A percentile compares a stretch with the other conserved stretches of the same genome.
Conservation (phyloP, 1,284 basidiomycete genomes). For the Melanopsichium pennsylvanicum region DNA sequence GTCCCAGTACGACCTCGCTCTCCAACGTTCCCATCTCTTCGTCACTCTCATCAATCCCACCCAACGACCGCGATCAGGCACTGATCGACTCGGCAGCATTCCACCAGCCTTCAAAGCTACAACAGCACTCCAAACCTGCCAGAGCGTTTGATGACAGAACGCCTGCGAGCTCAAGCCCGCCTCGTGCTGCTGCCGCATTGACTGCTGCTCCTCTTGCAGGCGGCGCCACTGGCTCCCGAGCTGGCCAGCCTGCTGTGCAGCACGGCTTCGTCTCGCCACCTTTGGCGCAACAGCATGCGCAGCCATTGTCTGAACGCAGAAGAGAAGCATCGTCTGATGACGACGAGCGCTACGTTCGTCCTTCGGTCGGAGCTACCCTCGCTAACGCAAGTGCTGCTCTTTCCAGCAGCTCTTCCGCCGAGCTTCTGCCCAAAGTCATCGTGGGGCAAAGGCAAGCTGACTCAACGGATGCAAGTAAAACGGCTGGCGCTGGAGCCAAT, state of each 20-base stretch:
- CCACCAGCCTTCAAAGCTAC: slow-evolving; percentile 39
- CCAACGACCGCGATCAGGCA: slow-evolving; percentile 44
- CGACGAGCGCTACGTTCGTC: slow-evolving; percentile 25
- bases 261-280: slow-evolving; percentile 25
- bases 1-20: slow-evolving; percentile 21
- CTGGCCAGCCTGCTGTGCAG: slow-evolving; percentile 15
- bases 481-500: slow-evolving; percentile 7
- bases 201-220: slow-evolving; percentile 2
- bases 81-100: slow-evolving; percentile 42
- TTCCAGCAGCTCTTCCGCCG: slow-evolving; percentile 44
- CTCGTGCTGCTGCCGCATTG: slow-evolving; percentile 13
- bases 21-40: slow-evolving; percentile 36
- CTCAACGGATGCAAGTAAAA: slow-evolving; percentile 1
- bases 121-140: slow-evolving; percentile 27
- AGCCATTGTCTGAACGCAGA: slow-evolving; percentile 15
- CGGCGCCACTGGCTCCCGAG: neutral
- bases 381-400: slow-evolving; percentile 45
- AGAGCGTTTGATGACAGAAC: slow-evolving; percentile 27
- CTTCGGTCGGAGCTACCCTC: slow-evolving; percentile 39
- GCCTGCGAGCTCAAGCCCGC: slow-evolving; percentile 44
- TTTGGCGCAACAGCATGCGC: slow-evolving; percentile 13
- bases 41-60: slow-evolving; percentile 39
- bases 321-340: slow-evolving; percentile 39
- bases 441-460: slow-evolving; percentile 25
- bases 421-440: slow-evolving; percentile 41